Base-by-base conservation (phyloP, 1,139 yeast species). In the Yamadazyma spencermartinsiae region DNA sequence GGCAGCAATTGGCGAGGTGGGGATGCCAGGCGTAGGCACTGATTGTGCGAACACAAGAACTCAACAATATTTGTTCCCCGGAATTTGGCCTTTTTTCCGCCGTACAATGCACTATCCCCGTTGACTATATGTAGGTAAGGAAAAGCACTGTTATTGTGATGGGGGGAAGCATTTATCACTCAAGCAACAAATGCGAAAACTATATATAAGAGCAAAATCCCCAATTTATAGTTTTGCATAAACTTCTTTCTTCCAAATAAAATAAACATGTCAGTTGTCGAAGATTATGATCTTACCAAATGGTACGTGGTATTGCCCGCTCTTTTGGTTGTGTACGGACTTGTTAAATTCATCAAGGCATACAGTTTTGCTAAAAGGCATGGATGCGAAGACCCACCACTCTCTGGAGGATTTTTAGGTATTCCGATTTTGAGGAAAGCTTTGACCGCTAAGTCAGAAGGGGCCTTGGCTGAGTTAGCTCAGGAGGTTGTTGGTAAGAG, bases 321-420 rank as follows among this genome's bases (percentile, higher is more conserved):
- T 3, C 33, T 45, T 2, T 26, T 40, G n/a, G 34, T 37, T 9
- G 36, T 45, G 2, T 42, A 37, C 19, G 11, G 31, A 4, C 24
- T 41, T 8, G 18, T 33, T 11, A 33, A 26, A 8, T 21, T 11
- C 11, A 34, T 45, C 6, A 40, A 34, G 30, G 35, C 27, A 2
- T n/a, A 14, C 2, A 36, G 35, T 67, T 65, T 78, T 51, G 63
- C 82, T 39, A 80, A 80, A 1, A 80, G 75, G 53, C 76, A 76
- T 54, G 66, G 73, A 19, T 63, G 79, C 40, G 78, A 75, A 48
- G 77, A 72, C 47, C 69, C 78, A 28, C 61, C 72, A 41, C 64
- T 75, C 15, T 8, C 30, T n/a, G 39, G 37, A 12, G 52, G 48
- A 4, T 31, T 37, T 28, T 43, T 56, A n/a, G 52, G 58, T 8